Percentiles rank a stretch among this genome's conserved stretches.
Conservation (phyloP, 768 basidiomycete genomes). For the Leccinum ochraceum region DNA sequence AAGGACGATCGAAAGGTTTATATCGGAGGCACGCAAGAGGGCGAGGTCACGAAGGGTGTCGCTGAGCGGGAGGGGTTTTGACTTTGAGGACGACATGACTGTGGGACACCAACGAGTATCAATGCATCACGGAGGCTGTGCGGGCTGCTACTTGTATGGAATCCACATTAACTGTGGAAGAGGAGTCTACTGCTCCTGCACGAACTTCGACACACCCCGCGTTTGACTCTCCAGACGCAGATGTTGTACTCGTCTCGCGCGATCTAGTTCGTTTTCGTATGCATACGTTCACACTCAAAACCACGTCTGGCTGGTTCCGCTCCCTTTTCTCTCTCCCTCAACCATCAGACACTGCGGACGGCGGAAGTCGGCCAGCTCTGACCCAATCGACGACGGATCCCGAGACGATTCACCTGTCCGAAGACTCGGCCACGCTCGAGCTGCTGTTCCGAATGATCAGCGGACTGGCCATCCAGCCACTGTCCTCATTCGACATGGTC, state of each 20-base stretch:
- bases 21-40: slow-evolving; percentile 59
- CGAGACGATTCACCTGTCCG: slow-evolving; percentile 54
- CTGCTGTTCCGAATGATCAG: slow-evolving; percentile 60
- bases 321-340: slow-evolving; percentile 62
- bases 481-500: slow-evolving; percentile 53
- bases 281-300: slow-evolving; percentile 58
- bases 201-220: slow-evolving; percentile 42
- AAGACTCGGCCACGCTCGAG: slow-evolving; percentile 56
- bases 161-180: slow-evolving; percentile 2
- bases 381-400: slow-evolving; percentile 17
- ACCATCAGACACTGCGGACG: slow-evolving; percentile 3
- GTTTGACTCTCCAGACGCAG: slow-evolving; percentile 55
- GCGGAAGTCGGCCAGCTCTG: slow-evolving; percentile 4
- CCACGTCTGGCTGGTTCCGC: slow-evolving; percentile 59
- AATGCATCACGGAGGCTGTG: not conserved
- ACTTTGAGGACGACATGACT: slow-evolving; percentile 34
- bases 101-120: slow-evolving; percentile 1
- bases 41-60: slow-evolving; percentile 74
- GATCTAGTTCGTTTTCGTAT: slow-evolving; percentile 39
- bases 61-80: slow-evolving; percentile 49
- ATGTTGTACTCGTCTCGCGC: slow-evolving; percentile 52
- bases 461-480: slow-evolving; percentile 51
- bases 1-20: slow-evolving; percentile 40
- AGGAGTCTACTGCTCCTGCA: not conserved
- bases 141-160: slow-evolving; percentile 7